These are phyloP conservation scores for Cryphonectria carpinicola DNA, from an alignment of 2,329 filamentous ascomycete genomes.

Conservation along the genomic window DNA sequence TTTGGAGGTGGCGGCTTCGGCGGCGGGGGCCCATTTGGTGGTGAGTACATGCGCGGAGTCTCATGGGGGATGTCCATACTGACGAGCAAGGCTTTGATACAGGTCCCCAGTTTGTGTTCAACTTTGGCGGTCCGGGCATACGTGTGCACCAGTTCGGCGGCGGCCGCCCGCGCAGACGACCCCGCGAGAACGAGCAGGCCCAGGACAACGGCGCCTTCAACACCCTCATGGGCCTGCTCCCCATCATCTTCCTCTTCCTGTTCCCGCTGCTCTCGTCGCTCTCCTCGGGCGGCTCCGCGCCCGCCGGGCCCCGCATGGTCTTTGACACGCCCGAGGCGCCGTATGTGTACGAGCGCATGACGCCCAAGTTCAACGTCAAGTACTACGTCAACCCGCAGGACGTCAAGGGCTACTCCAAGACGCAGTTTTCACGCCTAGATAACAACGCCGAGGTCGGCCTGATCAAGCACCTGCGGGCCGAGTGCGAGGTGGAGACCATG, in stretches of 20 bases:
- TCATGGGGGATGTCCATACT: constrained; percentile 26
- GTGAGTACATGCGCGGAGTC: constrained; percentile 32
- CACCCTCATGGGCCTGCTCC: constrained; percentile 76
- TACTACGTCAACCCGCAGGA: constrained; percentile 87
- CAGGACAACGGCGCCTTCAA: constrained; percentile 55
- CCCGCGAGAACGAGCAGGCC: constrained; percentile 63
- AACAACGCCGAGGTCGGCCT: constrained; percentile 75
- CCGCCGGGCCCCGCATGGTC: constrained; percentile 69
- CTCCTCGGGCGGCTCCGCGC: constrained; percentile 62
- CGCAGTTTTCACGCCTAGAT: constrained; percentile 77
- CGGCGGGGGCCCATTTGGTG: constrained; percentile 56
- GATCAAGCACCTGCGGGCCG: constrained; percentile 65
- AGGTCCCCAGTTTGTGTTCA: constrained; percentile 91
- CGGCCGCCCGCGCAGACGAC: constrained; percentile 73
- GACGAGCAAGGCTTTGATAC: constrained; percentile 63
- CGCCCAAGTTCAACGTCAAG: constrained; percentile 70
- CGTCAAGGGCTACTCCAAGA: constrained; percentile 68
- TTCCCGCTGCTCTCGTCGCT: constrained; percentile 82
- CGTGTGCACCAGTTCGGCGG: constrained; percentile 96
- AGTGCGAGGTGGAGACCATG: constrained; percentile 76
- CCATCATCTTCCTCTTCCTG: constrained; percentile 87
- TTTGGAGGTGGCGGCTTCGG: constrained; percentile 81
- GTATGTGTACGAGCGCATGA: constrained; percentile 74
- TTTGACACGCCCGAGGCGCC: constrained; percentile 75
- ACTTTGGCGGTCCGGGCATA: constrained; percentile 88